Conservation (phyloP, 73 alveolate genomes). For the Paraurostyla sp. region DNA sequence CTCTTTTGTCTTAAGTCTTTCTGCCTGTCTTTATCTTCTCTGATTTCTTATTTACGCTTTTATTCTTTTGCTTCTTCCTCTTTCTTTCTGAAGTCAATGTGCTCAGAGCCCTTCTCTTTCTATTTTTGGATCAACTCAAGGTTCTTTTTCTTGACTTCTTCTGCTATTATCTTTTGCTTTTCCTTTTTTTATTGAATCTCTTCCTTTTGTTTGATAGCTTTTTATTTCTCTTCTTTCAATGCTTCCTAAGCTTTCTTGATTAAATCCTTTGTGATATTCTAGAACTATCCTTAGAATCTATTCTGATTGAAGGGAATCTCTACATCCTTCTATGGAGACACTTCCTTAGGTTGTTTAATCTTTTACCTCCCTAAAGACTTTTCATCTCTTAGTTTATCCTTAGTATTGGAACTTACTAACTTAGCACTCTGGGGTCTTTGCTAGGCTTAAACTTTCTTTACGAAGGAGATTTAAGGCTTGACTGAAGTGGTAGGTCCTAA, state of each 20-base stretch:
- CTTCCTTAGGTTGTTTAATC: no score
- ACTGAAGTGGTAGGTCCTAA: constrained; percentile 36
- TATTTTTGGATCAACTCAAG: neutral
- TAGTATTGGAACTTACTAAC: neutral
- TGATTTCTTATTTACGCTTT: neutral
- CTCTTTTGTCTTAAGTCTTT: constrained; percentile 22
- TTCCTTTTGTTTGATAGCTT: neutral
- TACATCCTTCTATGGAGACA: constrained; percentile 14
- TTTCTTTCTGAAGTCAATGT: constrained; percentile 22
- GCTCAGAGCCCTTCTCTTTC: constrained; percentile 13
- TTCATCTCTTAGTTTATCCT: neutral
- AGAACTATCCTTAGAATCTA: constrained; percentile 23
- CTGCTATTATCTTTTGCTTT: neutral
- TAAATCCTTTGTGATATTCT: constrained; percentile 11
- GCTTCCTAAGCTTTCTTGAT: constrained; percentile 44
- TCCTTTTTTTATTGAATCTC: constrained; percentile 5
- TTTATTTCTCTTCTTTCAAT: constrained; percentile 1
- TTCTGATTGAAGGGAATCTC: constrained; percentile 33
- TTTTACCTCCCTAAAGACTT: no score
- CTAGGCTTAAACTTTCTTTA: neutral
- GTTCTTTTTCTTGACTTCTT: constrained; percentile 35
- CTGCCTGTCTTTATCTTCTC: constrained; percentile 13
- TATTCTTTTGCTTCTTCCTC: constrained; percentile 6
- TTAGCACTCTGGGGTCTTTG: constrained; percentile 36
- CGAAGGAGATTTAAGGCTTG: constrained; percentile 24